phyloP scores from a whole-genome alignment of 345 rosid genomes.

The Boechera stricta region DNA sequence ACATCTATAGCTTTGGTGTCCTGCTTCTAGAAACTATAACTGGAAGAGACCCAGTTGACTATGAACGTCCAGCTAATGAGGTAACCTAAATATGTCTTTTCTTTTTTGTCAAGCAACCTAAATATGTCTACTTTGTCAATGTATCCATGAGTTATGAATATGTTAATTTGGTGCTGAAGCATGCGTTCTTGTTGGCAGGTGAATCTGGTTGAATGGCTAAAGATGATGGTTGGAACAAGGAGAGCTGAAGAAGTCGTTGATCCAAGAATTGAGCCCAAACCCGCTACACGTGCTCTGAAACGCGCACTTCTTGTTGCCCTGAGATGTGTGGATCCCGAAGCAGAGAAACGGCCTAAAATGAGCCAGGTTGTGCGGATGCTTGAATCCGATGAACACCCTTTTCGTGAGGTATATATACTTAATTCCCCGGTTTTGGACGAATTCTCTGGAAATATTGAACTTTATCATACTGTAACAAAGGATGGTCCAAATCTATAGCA shows the following conservation, averaged over 20 bases:
- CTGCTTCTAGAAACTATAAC: constrained; percentile 85
- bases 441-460: background rate
- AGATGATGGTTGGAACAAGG: constrained; percentile 93
- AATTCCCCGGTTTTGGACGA: background rate
- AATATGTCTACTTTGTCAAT: constrained; percentile 14
- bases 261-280: constrained; percentile 71
- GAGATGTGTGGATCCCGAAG: constrained; percentile 88
- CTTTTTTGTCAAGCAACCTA: background rate
- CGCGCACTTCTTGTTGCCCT: constrained; percentile 84
- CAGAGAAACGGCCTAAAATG: constrained; percentile 93
- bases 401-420: constrained; percentile 66
- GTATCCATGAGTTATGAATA: constrained; percentile 10
- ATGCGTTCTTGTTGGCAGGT: constrained; percentile 55
- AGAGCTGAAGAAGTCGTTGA: constrained; percentile 95
- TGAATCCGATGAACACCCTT: constrained; percentile 86
- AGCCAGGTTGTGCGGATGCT: constrained; percentile 89
- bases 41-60: constrained; percentile 97
- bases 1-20: constrained; percentile 93
- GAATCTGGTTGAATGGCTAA: constrained; percentile 95
- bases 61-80: constrained; percentile 88
- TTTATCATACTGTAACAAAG: background rate
- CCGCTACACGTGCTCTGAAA: constrained; percentile 75
- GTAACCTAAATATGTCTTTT: constrained; percentile 44
- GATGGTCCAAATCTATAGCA: constrained; percentile 15
- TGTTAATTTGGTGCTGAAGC: constrained; percentile 27